Base-by-base conservation (phyloP, 441 rosid genomes). In the Pelargonium fulgidum region DNA sequence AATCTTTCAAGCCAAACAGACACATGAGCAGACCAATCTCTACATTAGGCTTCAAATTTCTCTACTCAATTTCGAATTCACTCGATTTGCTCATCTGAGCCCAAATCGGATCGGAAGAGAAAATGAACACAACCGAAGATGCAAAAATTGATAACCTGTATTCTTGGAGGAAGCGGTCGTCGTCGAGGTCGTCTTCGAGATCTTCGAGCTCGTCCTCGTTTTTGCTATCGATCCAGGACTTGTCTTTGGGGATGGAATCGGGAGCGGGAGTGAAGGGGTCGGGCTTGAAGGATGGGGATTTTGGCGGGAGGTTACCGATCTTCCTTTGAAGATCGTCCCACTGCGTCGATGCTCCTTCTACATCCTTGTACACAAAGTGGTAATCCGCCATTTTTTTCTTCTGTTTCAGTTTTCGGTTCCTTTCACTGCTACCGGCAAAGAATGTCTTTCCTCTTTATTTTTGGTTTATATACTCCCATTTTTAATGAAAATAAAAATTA, bases 271-370 rank as follows among this genome's bases (percentile, higher is more conserved):
- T 81, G 80, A 85, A 95, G 42, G 93, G 29, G 11, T 92, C 82
- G 0, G 98, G 99, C 84, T 95, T 92, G 81, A 90, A 92, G 16
- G 91, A 82, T 3, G 97, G 91, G 3, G 96, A 83, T 74, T 92
- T 95, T 39, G 73, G 81, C 1, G 97, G 97, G n/a, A 95, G 82
- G 75, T 92, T 95, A 16, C 98, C 99, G 52, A 95, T 83, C 83
- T 90, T 95, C 81, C 96, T 80, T 76, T 95, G 99, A 41, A 95
- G 90, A 74, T 95, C 98, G 75, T 95, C 99, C 99, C 99, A 92
- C 71, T 95, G 95, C 12, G 99, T 92, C 54, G 99, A 92, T 12
- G 99, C 83, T 67, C 99, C 99, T 68, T 92, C 98, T 0, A 88
- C 80, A 77, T 95, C 99, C 78, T 92, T 95, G 87, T 92, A 89